phyloP scores from a whole-genome alignment of 176 grass and related monocot species.

The Alloteropsis semialata region DNA sequence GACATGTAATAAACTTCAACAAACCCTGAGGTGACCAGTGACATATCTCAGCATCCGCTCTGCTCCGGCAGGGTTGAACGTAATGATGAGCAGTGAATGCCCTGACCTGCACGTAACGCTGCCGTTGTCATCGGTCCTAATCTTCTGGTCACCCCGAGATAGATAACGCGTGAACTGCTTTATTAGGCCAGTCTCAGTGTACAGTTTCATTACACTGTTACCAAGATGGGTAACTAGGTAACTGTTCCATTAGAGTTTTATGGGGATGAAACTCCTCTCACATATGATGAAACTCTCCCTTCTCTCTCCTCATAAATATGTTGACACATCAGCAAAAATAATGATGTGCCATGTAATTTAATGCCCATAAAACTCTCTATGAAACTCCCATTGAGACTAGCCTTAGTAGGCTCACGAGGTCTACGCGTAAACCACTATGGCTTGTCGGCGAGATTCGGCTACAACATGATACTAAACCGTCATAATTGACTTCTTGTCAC shows the following conservation, averaged over 20 bases:
- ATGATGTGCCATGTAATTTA: too few species aligned
- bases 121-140: accelerated
- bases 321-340: too few species aligned
- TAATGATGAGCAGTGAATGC: not conserved
- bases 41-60: not conserved
- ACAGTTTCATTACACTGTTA: too few species aligned
- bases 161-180: not conserved
- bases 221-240: too few species aligned
- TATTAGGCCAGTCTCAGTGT: too few species aligned
- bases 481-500: not conserved
- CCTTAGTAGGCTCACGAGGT: conserved; percentile 2
- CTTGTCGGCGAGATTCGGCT: too few species aligned
- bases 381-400: too few species aligned
- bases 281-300: too few species aligned
- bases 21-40: not conserved
- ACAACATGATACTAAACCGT: not conserved
- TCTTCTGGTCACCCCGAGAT: not conserved
- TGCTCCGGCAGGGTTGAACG: accelerated
- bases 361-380: too few species aligned
- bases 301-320: too few species aligned
- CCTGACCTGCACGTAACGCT: conserved; percentile 5
- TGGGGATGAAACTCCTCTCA: too few species aligned
- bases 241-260: too few species aligned
- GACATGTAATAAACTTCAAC: not conserved
- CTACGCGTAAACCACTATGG: not conserved